Conservation (phyloP, 129 eudicot genomes). For the Oenanthe sinensis region DNA sequence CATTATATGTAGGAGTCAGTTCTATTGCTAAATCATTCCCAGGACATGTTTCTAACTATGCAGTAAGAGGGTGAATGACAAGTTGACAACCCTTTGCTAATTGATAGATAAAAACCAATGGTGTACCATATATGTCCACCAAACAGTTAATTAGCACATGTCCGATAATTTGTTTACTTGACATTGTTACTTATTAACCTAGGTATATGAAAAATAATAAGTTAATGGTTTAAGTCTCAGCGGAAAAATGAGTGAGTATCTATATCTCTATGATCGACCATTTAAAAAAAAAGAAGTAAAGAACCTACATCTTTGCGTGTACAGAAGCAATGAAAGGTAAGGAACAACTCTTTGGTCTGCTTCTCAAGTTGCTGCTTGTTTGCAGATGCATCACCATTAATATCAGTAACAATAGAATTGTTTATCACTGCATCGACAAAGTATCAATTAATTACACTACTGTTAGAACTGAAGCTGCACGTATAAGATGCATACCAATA, state of each 20-base stretch:
- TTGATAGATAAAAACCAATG: neutral
- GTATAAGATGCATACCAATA: neutral
- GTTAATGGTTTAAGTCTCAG: neutral
- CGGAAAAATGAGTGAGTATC: neutral
- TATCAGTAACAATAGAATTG: slow-evolving; percentile 5
- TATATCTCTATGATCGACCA: neutral
- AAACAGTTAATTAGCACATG: neutral
- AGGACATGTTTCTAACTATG: neutral
- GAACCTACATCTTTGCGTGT: slow-evolving; percentile 58
- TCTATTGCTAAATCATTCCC: neutral
- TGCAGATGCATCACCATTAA: slow-evolving; percentile 17
- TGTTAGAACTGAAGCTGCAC: neutral
- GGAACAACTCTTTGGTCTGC: slow-evolving; percentile 43
- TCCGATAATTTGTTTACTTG: neutral
- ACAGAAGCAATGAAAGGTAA: slow-evolving; percentile 64
- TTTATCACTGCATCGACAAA: slow-evolving; percentile 27
- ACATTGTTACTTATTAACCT: no score
- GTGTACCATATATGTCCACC: neutral
- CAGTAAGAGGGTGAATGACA: neutral
- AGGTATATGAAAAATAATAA: neutral
- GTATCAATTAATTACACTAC: no score
- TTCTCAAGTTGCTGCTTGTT: slow-evolving; percentile 38
- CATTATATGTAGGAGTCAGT: neutral
- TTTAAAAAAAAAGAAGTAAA: neutral
- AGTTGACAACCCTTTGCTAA: neutral